Conservation (phyloP, 768 basidiomycete species). For the Pholiota conissans region DNA sequence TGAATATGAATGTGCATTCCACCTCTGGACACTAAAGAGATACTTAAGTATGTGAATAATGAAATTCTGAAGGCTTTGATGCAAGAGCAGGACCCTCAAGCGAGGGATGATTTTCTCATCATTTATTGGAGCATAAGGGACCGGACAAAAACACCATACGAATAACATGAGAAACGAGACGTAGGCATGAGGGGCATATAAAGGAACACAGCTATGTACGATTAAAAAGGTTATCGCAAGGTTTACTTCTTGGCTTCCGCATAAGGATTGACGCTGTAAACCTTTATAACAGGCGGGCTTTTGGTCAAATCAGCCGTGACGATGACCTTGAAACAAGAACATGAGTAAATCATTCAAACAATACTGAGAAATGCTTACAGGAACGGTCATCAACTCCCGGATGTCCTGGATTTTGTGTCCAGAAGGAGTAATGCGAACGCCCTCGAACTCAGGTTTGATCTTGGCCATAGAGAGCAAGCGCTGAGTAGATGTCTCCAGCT, state of each 20-base stretch:
- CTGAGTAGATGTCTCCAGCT: slow-evolving; percentile 73
- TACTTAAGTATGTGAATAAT: neutral
- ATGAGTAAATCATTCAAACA: slow-evolving; percentile 7
- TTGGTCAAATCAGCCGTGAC: slow-evolving; percentile 94
- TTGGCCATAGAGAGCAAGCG: slow-evolving; percentile 75
- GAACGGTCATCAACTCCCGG: slow-evolving; percentile 89
- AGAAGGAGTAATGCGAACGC: slow-evolving; percentile 64
- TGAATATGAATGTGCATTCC: no score
- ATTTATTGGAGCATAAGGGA: slow-evolving; percentile 18
- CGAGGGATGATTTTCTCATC: slow-evolving; percentile 1
- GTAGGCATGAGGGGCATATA: slow-evolving; percentile 11
- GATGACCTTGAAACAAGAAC: slow-evolving; percentile 62
- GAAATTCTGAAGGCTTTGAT: no score
- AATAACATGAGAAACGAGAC: slow-evolving; percentile 17
- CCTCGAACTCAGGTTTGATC: slow-evolving; percentile 79
- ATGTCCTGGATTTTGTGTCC: slow-evolving; percentile 98
- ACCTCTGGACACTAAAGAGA: neutral
- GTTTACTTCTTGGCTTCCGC: slow-evolving; percentile 49
- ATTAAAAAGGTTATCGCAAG: slow-evolving; percentile 1
- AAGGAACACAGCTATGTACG: slow-evolving; percentile 6
- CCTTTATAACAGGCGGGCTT: slow-evolving; percentile 96
- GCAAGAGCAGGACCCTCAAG: neutral
- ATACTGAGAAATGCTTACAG: slow-evolving; percentile 51
- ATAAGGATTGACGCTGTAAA: slow-evolving; percentile 94
- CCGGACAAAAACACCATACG: slow-evolving; percentile 23